These are phyloP conservation scores for Hansenula lynferdii DNA, from an alignment of 1,139 yeast species.

Conservation along the genomic window DNA sequence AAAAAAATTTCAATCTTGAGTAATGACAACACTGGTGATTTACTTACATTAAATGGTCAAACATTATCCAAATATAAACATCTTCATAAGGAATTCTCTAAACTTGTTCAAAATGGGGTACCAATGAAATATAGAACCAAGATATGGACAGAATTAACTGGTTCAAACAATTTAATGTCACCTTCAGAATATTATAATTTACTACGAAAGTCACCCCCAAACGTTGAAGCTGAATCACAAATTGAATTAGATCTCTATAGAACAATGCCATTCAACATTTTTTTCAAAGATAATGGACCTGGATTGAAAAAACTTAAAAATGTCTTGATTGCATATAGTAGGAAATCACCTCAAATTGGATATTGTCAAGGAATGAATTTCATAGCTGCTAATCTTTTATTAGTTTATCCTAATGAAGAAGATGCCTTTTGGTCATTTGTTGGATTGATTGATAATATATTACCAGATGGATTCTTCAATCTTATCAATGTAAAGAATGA, in stretches of 20 bases:
- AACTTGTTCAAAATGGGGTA: constrained; percentile 39
- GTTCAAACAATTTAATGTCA: constrained; percentile 40
- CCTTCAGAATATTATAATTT: constrained; percentile 45
- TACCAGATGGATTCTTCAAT: constrained; percentile 42
- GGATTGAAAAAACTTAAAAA: constrained; percentile 44
- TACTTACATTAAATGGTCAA: constrained; percentile 19
- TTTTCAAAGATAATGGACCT: constrained; percentile 52
- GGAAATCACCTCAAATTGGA: constrained; percentile 45
- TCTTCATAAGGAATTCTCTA: constrained; percentile 30
- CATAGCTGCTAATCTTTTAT: constrained; percentile 47
- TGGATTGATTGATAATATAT: constrained; percentile 45
- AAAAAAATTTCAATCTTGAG: constrained; percentile 17
- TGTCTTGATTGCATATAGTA: constrained; percentile 49
- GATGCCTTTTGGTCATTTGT: constrained; percentile 57
- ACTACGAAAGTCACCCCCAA: constrained; percentile 15
- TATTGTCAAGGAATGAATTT: constrained; percentile 65
- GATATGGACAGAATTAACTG: constrained; percentile 53
- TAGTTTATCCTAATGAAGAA: constrained; percentile 45
- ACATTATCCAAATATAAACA: constrained; percentile 14
- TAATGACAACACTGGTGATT: constrained; percentile 13
- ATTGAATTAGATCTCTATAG: constrained; percentile 51
- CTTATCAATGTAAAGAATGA: constrained; percentile 39
- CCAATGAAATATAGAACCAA: constrained; percentile 44
- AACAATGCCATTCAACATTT: constrained; percentile 52
- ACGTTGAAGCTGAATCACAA: constrained; percentile 41